Evolutionary conservation across 768 basidiomycete species (phyloP).

Genomic region (Cantharellus cinnabarinus): DNA sequence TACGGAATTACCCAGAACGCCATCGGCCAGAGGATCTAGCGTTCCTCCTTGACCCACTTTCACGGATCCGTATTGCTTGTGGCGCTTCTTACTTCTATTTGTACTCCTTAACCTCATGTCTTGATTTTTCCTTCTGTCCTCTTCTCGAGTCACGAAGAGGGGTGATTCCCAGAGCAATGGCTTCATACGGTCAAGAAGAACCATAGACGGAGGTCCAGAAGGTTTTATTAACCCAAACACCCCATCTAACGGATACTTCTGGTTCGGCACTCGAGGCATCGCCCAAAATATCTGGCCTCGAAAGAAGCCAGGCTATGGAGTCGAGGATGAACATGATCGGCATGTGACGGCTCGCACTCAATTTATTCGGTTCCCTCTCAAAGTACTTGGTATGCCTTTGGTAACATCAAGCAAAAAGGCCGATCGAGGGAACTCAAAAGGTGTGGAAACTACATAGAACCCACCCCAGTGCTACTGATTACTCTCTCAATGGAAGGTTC

Average conservation of each 20-base stretch:
- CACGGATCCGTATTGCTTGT: constrained; percentile 26
- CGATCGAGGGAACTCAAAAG: too few relatives aligned
- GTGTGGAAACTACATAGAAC: too few relatives aligned
- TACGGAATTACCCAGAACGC: constrained; percentile 49
- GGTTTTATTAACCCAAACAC: constrained; percentile 84
- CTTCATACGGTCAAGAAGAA: constrained; percentile 68
- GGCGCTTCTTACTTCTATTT: constrained; percentile 24
- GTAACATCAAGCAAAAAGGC: too few relatives aligned
- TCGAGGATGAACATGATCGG: too few relatives aligned
- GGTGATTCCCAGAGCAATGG: constrained; percentile 53
- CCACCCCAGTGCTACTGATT: too few relatives aligned
- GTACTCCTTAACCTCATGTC: constrained; percentile 21
- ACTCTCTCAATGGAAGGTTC: constrained; percentile 29
- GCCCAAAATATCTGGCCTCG: background rate
- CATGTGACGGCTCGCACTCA: too few relatives aligned
- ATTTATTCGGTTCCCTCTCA: too few relatives aligned
- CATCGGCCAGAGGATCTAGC: constrained; percentile 89
- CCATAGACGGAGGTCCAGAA: constrained; percentile 84
- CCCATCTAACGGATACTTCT: constrained; percentile 46
- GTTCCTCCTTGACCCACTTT: constrained; percentile 93
- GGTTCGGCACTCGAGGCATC: constrained; percentile 47
- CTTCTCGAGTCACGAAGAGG: constrained; percentile 34
- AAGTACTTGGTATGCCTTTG: too few relatives aligned
- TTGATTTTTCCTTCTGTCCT: constrained; percentile 19
- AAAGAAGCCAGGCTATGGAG: background rate